These are phyloP conservation scores for Irpex sp. DNA, from an alignment of 1,284 basidiomycete species.

Conservation along the genomic window DNA sequence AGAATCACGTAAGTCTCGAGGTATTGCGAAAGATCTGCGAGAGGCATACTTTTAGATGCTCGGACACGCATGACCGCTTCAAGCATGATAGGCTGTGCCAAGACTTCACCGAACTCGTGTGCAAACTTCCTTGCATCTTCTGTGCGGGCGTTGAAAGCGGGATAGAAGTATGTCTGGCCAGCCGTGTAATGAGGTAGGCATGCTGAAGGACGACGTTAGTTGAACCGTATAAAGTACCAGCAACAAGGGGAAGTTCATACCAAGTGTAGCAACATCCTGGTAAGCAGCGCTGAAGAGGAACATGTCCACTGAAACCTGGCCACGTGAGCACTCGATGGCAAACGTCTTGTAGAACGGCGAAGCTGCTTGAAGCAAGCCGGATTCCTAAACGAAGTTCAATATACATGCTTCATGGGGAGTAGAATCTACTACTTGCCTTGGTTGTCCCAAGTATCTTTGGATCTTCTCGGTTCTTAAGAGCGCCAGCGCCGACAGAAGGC, in stretches of 20 bases:
- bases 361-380: slow-evolving; percentile 81
- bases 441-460: slow-evolving; percentile 93
- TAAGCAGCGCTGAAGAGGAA: slow-evolving; percentile 94
- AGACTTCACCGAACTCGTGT: slow-evolving; percentile 91
- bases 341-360: slow-evolving; percentile 98
- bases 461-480: slow-evolving; percentile 96
- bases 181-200: slow-evolving; percentile 97
- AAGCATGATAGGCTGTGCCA: slow-evolving; percentile 93
- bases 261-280: slow-evolving; percentile 93
- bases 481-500: slow-evolving; percentile 87
- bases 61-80: slow-evolving; percentile 98
- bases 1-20: background rate
- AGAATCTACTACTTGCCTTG: slow-evolving; percentile 52
- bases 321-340: slow-evolving; percentile 96
- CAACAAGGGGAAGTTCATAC: slow-evolving; percentile 34
- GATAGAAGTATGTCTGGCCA: slow-evolving; percentile 98
- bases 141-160: slow-evolving; percentile 93
- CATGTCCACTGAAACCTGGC: slow-evolving; percentile 99
- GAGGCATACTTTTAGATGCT: slow-evolving; percentile 74
- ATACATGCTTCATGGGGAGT: background rate
- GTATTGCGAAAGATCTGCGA: background rate
- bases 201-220: slow-evolving; percentile 39
- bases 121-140: slow-evolving; percentile 99
- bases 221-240: background rate
- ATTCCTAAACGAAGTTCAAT: slow-evolving; percentile 55